These are phyloP conservation scores for Darksidea phi DNA, from an alignment of 495 filamentous ascomycete genomes.

Conservation along the genomic window DNA sequence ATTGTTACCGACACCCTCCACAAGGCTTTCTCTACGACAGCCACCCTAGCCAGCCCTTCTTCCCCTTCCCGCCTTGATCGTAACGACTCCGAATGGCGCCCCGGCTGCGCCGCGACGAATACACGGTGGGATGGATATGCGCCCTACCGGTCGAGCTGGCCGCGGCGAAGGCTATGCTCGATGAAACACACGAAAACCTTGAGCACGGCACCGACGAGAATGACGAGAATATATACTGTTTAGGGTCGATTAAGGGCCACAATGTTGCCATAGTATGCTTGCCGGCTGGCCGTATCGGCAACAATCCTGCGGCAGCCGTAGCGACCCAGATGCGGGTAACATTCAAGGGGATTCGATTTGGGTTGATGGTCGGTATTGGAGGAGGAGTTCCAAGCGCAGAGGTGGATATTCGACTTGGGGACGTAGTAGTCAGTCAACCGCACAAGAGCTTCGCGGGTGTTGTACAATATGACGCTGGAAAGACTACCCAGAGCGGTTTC, in stretches of 20 bases:
- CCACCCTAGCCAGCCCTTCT: too few species aligned
- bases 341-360: slow-evolving; percentile 8
- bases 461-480: slow-evolving; percentile 16
- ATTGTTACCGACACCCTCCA: too few species aligned
- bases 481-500: slow-evolving; percentile 7
- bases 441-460: slow-evolving; percentile 4
- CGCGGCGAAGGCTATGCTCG: slow-evolving; percentile 27
- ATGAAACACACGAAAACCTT: slow-evolving; percentile 23
- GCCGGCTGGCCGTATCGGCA: slow-evolving; percentile 47
- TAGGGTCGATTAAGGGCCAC: slow-evolving; percentile 23
- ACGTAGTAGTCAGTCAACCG: slow-evolving; percentile 19
- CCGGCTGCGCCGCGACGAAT: slow-evolving; percentile 20
- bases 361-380: slow-evolving; percentile 21
- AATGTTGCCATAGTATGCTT: slow-evolving; percentile 43
- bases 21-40: too few species aligned
- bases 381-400: slow-evolving; percentile 4
- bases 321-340: slow-evolving; percentile 6
- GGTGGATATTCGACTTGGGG: slow-evolving; percentile 10
- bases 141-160: slow-evolving; percentile 27
- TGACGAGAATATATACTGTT: slow-evolving; percentile 23
- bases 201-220: slow-evolving; percentile 19
- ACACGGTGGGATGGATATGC: slow-evolving; percentile 32
- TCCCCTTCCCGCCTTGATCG: too few species aligned
- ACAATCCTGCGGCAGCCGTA: slow-evolving; percentile 37
- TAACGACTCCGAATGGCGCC: slow-evolving; percentile 1